Percentiles rank a stretch among this genome's conserved stretches.
These are phyloP conservation scores for Volvox africanus DNA, from an alignment of 139 green algal genomes.

Conservation along the genomic window DNA sequence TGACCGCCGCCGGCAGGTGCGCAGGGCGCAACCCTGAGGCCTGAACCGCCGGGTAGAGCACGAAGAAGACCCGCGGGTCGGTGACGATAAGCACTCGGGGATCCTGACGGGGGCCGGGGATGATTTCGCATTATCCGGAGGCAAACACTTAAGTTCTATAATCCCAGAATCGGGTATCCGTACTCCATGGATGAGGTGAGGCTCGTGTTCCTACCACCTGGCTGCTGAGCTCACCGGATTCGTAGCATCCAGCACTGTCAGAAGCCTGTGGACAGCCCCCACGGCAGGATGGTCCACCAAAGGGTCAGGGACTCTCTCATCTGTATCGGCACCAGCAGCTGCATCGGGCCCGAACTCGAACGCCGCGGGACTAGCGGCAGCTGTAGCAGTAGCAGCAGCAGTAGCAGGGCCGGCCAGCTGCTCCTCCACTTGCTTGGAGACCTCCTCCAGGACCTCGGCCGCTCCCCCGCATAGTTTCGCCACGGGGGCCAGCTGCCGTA, in stretches of 20 bases:
- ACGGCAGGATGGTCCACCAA: constrained; percentile 2
- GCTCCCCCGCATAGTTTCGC: constrained; percentile 19
- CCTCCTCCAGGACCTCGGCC: constrained; percentile 31
- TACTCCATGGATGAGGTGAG: too few species aligned
- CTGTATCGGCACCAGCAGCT: background rate
- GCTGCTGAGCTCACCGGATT: background rate
- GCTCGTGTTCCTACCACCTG: too few species aligned
- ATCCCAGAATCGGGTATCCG: too few species aligned
- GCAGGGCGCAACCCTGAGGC: background rate
- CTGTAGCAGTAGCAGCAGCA: background rate
- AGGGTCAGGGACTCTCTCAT: background rate
- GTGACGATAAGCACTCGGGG: constrained; percentile 1
- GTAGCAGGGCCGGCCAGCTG: background rate
- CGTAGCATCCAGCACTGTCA: background rate
- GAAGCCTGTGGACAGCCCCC: background rate
- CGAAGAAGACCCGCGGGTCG: constrained; percentile 39
- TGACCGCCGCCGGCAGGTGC: background rate
- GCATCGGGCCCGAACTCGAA: background rate
- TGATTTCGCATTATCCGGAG: too few species aligned
- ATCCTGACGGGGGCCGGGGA: background rate
- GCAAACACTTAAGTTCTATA: too few species aligned
- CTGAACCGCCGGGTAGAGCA: constrained; percentile 24
- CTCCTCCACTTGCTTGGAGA: background rate
- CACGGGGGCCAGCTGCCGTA: constrained; percentile 20
- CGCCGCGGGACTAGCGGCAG: background rate